Base-by-base conservation (phyloP, 768 basidiomycete genomes). In the Boletus vermiculosoides region DNA sequence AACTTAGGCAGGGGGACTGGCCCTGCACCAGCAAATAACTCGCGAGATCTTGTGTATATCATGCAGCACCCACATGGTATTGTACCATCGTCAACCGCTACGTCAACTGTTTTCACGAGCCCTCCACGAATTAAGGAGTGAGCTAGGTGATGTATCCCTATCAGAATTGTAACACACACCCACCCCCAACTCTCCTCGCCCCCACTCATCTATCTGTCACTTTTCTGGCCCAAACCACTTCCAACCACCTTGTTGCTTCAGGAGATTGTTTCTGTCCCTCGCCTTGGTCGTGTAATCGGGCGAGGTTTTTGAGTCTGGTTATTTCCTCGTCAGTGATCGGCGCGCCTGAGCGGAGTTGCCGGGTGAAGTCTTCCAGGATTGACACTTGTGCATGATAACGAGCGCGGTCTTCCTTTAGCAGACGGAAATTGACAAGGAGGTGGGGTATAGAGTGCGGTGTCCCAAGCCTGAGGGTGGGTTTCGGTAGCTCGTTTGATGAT, bases 381-480 rank as follows among this genome's bases (percentile, higher is more conserved):
- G 86, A 82, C 37, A 83, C 74, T 56, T 82, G 85, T 5, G 87
- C 85, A 50, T 78, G 69, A 41, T 79, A 65, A 23, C 80, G 80
- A 16, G 82, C 76, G 42, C 79, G 79, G 55, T 87, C 83, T 42
- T 83, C 83, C 45, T 77, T 79, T 36, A 88, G 77, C 28, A 87
- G 74, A 70, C 90, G 87, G 54, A n/a, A n/a, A 87, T 83, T 28
- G 86, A 83, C 57, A 88, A 68, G 23, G 87, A 87, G 46, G 81
- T 73, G 31, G 86, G 81, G 69, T 83, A 63, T 90, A 90, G 9
- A 95, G 74, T 3, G 70, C 63, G 0, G 65, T 71, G 61, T 88
- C 80, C 87, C 87, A 90, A 15, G 16, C n/a, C 7, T 61, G 54
- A 10, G 64, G 52, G 2, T 59, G 30, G 3, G 34, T 22, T 18